Percentiles rank a stretch among this genome's conserved stretches.
These are phyloP conservation scores for Hypoxylon rubiginosum DNA, from an alignment of 2,329 filamentous ascomycete genomes.

Conservation along the genomic window DNA sequence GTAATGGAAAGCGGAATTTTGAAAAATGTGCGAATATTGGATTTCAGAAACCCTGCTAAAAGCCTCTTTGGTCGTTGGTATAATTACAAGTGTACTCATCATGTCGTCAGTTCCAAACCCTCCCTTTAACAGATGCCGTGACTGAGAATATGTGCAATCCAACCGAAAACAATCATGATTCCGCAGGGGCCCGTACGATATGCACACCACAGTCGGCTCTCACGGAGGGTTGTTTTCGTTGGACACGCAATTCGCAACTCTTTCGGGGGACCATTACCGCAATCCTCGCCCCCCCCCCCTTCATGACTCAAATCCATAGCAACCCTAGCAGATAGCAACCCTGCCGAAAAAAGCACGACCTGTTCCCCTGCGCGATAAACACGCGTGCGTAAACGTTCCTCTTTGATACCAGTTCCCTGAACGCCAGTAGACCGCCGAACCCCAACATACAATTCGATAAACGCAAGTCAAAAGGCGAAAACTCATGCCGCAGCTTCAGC, in stretches of 20 bases:
- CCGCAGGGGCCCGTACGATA: conserved; percentile 35
- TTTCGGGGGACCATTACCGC: conserved; percentile 20
- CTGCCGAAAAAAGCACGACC: conserved; percentile 48
- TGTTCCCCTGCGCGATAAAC: conserved; percentile 48
- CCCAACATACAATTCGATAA: conserved; percentile 54
- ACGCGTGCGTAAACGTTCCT: conserved; percentile 43
- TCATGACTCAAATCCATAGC: conserved; percentile 25
- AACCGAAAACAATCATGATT: conserved; percentile 36
- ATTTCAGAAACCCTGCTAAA: conserved; percentile 35
- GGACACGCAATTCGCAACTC: conserved; percentile 24
- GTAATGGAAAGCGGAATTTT: conserved; percentile 8
- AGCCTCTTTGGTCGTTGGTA: conserved; percentile 47
- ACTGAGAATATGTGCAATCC: conserved; percentile 49
- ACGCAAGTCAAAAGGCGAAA: conserved; percentile 45
- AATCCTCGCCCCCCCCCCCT: conserved; percentile 11
- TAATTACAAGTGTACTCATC: conserved; percentile 56
- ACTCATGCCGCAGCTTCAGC: conserved; percentile 49
- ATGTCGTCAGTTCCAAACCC: conserved; percentile 50
- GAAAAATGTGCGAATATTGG: conserved; percentile 8
- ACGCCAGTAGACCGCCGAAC: conserved; percentile 52
- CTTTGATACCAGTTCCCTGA: conserved; percentile 52
- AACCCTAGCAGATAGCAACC: conserved; percentile 26
- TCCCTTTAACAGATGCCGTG: conserved; percentile 38
- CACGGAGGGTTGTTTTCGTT: conserved; percentile 33
- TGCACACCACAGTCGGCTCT: conserved; percentile 29